Evolutionary conservation across 257 asterid genomes (phyloP), one percentile per base, ranked within the genome.

Genomic region (Anisodus acutangulus): DNA sequence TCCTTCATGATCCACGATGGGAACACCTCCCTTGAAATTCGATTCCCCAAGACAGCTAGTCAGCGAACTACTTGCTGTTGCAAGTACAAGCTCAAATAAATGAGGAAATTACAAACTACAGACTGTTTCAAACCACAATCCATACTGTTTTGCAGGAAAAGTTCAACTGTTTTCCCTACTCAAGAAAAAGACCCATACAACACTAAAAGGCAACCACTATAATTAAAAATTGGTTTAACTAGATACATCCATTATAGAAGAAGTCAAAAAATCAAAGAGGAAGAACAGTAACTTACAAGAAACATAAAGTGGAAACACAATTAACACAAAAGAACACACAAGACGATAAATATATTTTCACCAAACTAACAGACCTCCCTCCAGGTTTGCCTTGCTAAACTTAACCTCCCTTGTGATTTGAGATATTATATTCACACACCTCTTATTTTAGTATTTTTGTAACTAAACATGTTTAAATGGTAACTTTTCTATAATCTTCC

Each of bases 11-110:
- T 81, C 76, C 60, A 45, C 49, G 74, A 58, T 63, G 39, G 47
- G 47, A 57, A 31, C 85, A 82, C 47, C 83, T 82, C 82, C 87
- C 49, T 13, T 37, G 62, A 55, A n/a, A 72, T 31, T 41, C 8
- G 82, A 58, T 78, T 74, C 84, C 71, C 80, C 85, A 37, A 80
- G 76, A 58, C 35, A 37, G 37, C 68, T 83, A 64, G 51, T 82
- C 4, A 70, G 64, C 55, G 88, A 83, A 79, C 62, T 71, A 85
- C 74, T 80, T 9, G 53, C 90, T 81, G 88, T 58, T 72, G 62
- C 81, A 74, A 49, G 45, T 74, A 74, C 60, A 74, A 74, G 62
- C 62, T 74, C 81, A 74, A 74, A 74, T 31, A 74, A 74, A 62
- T 74, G 62, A 74, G 81, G 62, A 51, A 49, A 22, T 13, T 49